A percentile compares a stretch with the other conserved stretches of the same genome.
These are phyloP conservation scores for Chaetoscypha palmicola DNA, from an alignment of 2,329 filamentous ascomycete species.

Conservation along the genomic window DNA sequence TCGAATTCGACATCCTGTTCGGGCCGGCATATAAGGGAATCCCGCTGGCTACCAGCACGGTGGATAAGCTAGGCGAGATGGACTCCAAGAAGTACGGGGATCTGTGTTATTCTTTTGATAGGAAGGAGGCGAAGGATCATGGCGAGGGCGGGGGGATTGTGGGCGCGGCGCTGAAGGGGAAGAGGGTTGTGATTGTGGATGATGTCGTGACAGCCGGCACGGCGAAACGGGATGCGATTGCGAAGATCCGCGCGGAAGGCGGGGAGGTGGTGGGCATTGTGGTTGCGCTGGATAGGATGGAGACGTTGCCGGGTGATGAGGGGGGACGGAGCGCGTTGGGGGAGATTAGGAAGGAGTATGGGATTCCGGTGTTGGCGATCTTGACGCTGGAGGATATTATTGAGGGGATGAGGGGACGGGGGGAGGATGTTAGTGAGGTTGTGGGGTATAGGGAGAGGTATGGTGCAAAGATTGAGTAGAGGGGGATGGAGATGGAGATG, in stretches of 20 bases:
- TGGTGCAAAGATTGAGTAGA: slow-evolving; percentile 45
- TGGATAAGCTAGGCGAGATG: slow-evolving; percentile 66
- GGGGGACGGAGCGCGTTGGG: slow-evolving; percentile 75
- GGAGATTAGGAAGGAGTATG: slow-evolving; percentile 74
- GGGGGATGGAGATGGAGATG: not conserved
- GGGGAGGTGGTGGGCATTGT: slow-evolving; percentile 81
- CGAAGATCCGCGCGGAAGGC: slow-evolving; percentile 79
- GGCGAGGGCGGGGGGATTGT: slow-evolving; percentile 93
- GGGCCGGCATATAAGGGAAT: slow-evolving; percentile 97
- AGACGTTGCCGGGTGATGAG: slow-evolving; percentile 65
- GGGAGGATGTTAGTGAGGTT: slow-evolving; percentile 57
- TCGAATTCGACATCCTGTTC: slow-evolving; percentile 79
- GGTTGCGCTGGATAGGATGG: slow-evolving; percentile 80
- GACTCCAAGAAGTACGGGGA: slow-evolving; percentile 58
- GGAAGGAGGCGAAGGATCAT: slow-evolving; percentile 94
- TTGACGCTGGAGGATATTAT: slow-evolving; percentile 80
- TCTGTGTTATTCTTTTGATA: slow-evolving; percentile 83
- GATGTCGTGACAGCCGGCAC: slow-evolving; percentile 96
- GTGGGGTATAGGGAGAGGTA: slow-evolving; percentile 67
- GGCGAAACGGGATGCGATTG: slow-evolving; percentile 85
- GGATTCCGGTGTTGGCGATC: slow-evolving; percentile 77
- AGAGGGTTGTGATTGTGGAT: slow-evolving; percentile 84
- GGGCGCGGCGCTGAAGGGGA: slow-evolving; percentile 75
- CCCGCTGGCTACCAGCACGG: slow-evolving; percentile 72
- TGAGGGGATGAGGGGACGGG: slow-evolving; percentile 48